A percentile compares a stretch with the other conserved stretches of the same genome.
These are phyloP conservation scores for Cydonia oblonga DNA, from an alignment of 331 rosid species.

Conservation along the genomic window DNA sequence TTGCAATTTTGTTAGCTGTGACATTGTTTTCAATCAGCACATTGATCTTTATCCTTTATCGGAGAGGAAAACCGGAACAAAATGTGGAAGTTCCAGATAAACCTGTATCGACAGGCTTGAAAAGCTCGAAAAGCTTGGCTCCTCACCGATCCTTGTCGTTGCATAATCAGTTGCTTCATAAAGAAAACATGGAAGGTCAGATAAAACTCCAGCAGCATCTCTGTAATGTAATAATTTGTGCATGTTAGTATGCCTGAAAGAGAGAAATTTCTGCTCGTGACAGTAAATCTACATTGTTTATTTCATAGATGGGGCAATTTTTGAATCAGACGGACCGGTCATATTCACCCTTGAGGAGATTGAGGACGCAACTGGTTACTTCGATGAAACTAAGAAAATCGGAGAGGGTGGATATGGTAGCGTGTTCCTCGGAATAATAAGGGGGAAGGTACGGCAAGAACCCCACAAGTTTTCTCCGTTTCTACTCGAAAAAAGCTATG, in stretches of 20 bases:
- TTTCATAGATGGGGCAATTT: slow-evolving; percentile 29
- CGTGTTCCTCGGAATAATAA: slow-evolving; percentile 59
- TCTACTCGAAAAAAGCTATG: neutral
- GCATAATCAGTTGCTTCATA: slow-evolving; percentile 18
- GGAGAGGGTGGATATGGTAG: slow-evolving; percentile 80
- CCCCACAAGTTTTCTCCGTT: neutral
- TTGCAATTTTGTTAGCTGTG: slow-evolving; percentile 31
- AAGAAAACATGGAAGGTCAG: slow-evolving; percentile 42
- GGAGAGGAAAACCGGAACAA: slow-evolving; percentile 17
- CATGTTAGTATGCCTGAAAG: neutral
- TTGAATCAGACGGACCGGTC: slow-evolving; percentile 58
- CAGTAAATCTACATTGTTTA: neutral
- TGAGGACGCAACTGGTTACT: slow-evolving; percentile 52
- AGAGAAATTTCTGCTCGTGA: neutral
- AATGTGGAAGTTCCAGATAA: slow-evolving; percentile 18
- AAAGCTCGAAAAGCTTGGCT: slow-evolving; percentile 27
- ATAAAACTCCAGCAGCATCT: neutral
- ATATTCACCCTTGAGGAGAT: slow-evolving; percentile 48
- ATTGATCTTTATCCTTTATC: slow-evolving; percentile 25
- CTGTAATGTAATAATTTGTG: neutral
- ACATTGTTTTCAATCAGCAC: slow-evolving; percentile 32
- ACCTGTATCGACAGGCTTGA: slow-evolving; percentile 33
- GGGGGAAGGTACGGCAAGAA: slow-evolving; percentile 37
- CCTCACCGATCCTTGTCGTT: slow-evolving; percentile 23
- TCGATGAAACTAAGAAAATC: slow-evolving; percentile 45